These are phyloP conservation scores for Brettanomyces naardenensis DNA, from an alignment of 805 yeast genomes.

Conservation along the genomic window DNA sequence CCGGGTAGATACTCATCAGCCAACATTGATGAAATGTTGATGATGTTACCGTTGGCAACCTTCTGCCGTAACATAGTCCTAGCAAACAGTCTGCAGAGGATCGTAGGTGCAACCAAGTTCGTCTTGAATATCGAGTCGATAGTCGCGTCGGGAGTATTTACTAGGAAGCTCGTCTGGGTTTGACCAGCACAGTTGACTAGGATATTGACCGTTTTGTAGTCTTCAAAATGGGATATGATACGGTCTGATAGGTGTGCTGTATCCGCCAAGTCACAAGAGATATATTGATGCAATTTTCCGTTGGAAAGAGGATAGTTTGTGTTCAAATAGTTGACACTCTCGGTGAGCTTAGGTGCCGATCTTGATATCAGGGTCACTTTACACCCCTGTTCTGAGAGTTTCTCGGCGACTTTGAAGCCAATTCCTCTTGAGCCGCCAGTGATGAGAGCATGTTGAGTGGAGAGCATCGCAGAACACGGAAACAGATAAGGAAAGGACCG, in stretches of 20 bases:
- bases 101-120: constrained; percentile 56
- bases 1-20: constrained; percentile 35
- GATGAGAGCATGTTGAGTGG: constrained; percentile 32
- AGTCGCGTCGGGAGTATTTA: constrained; percentile 31
- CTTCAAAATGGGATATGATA: constrained; percentile 13
- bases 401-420: constrained; percentile 48
- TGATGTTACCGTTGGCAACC: constrained; percentile 30
- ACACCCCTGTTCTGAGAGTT: constrained; percentile 44
- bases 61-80: constrained; percentile 38
- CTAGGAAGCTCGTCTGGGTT: constrained; percentile 46
- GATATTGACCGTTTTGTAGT: constrained; percentile 32
- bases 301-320: constrained; percentile 6
- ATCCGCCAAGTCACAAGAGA: constrained; percentile 27
- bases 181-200: constrained; percentile 64
- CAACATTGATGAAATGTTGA: constrained; percentile 63
- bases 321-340: constrained; percentile 17
- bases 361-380: constrained; percentile 45
- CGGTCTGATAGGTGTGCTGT: constrained; percentile 8
- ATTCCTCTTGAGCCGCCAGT: constrained; percentile 71
- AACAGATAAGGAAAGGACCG: no score
- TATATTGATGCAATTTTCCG: constrained; percentile 21
- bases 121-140: constrained; percentile 40
- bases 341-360: constrained; percentile 28
- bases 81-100: constrained; percentile 45
- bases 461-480: not conserved